These are phyloP conservation scores for Eucalyptus marginata DNA, from an alignment of 345 rosid genomes.

Conservation along the genomic window DNA sequence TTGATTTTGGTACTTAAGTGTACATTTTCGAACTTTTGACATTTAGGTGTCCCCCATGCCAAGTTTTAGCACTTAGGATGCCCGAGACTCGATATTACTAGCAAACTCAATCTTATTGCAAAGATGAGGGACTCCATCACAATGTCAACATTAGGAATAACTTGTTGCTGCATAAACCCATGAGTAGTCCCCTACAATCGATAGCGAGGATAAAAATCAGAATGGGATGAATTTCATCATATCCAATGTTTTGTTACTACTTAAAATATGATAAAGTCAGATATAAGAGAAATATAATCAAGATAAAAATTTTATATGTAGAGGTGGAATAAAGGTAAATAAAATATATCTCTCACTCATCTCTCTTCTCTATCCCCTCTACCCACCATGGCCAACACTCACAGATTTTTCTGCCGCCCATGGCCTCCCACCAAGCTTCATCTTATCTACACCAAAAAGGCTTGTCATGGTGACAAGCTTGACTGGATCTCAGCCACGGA, in stretches of 20 bases:
- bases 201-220: not conserved
- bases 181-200: not conserved
- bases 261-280: no score
- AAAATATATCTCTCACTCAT: not conserved
- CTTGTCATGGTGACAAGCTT: not conserved
- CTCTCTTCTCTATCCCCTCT: not conserved
- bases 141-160: not conserved
- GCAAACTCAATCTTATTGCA: not conserved
- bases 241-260: not conserved
- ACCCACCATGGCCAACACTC: not conserved
- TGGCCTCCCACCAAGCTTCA: not conserved
- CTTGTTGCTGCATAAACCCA: not conserved
- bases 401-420: not conserved
- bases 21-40: no score
- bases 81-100: not conserved
- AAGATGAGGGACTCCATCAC: not conserved
- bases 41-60: no score
- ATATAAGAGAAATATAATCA: no score
- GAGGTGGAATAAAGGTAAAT: not conserved
- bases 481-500: not conserved
- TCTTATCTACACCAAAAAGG: not conserved
- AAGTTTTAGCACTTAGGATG: no score
- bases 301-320: no score
- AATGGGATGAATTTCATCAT: not conserved
- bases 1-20: rapidly evolving